Evolutionary conservation across 345 rosid genomes (phyloP).

Genomic region (Excoecaria agallocha): DNA sequence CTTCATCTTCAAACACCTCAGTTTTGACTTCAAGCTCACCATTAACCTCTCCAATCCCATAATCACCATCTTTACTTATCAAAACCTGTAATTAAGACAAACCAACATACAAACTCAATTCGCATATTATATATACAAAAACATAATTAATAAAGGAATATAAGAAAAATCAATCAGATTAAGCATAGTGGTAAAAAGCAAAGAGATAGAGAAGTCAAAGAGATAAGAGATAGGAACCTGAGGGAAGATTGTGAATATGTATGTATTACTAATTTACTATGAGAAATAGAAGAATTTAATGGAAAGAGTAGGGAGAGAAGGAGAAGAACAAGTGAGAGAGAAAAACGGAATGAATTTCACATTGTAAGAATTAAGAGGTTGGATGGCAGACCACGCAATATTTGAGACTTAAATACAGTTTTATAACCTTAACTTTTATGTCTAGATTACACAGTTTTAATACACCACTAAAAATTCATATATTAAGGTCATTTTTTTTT

Average conservation of each 20-base stretch:
- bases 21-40: constrained; percentile 60
- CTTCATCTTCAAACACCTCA: constrained; percentile 57
- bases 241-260: too few species aligned
- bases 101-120: background rate
- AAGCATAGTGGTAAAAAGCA: background rate
- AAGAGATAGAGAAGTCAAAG: too few species aligned
- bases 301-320: background rate
- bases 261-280: too few species aligned
- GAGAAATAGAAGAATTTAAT: background rate
- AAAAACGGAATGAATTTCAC: constrained; percentile 22
- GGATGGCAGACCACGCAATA: constrained; percentile 25
- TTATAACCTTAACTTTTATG: too few species aligned
- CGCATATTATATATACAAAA: too few species aligned
- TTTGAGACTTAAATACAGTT: too few species aligned
- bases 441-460: too few species aligned
- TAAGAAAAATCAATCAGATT: background rate
- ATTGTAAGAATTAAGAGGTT: background rate
- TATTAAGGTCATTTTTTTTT: too few species aligned
- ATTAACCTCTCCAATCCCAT: constrained; percentile 61
- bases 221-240: background rate
- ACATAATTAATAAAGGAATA: too few species aligned
- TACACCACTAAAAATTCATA: too few species aligned
- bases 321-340: constrained; percentile 11
- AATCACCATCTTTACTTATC: constrained; percentile 26
- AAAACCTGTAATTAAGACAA: background rate